A percentile compares a stretch with the other conserved stretches of the same genome.
Evolutionary conservation across 768 basidiomycete species (phyloP).

Genomic region (Auriscalpium microsporum): DNA sequence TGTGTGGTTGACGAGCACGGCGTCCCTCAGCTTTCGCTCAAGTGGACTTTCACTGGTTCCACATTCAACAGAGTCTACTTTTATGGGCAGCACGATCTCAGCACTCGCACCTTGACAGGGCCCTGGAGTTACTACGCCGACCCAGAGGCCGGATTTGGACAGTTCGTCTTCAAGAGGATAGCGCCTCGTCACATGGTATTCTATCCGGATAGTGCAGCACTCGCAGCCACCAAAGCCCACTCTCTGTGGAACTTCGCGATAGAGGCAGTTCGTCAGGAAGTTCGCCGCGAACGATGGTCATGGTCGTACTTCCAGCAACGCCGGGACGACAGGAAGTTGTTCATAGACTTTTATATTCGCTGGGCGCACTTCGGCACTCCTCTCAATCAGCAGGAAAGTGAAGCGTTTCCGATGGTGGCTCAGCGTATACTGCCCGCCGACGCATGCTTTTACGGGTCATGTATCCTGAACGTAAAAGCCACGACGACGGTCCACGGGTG

Average conservation of each 20-base stretch:
- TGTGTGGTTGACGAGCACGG: no score
- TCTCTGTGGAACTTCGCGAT: conserved; percentile 12
- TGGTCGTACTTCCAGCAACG: conserved; percentile 14
- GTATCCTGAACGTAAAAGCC: not conserved
- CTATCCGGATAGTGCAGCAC: not conserved
- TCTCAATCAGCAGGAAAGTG: not conserved
- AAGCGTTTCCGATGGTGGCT: not conserved
- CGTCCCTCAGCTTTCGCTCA: not conserved
- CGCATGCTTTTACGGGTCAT: not conserved
- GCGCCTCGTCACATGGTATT: conserved; percentile 5
- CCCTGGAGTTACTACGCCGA: not conserved
- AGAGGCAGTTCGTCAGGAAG: conserved; percentile 1
- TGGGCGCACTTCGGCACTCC: not conserved
- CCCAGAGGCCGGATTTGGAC: not conserved
- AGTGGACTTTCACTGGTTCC: not conserved
- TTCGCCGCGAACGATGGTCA: conserved; percentile 10
- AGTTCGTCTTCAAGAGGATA: conserved; percentile 10
- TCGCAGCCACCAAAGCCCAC: conserved; percentile 1
- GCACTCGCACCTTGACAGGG: not conserved
- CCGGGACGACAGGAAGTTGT: conserved; percentile 3
- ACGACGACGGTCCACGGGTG: not conserved
- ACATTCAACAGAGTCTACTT: not conserved
- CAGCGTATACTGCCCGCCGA: not conserved
- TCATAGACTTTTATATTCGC: not conserved
- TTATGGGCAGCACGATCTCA: not conserved